A percentile compares a stretch with the other conserved stretches of the same genome.
Conservation (phyloP, 495 filamentous ascomycete species). For the Aspergillus nanangensis region DNA sequence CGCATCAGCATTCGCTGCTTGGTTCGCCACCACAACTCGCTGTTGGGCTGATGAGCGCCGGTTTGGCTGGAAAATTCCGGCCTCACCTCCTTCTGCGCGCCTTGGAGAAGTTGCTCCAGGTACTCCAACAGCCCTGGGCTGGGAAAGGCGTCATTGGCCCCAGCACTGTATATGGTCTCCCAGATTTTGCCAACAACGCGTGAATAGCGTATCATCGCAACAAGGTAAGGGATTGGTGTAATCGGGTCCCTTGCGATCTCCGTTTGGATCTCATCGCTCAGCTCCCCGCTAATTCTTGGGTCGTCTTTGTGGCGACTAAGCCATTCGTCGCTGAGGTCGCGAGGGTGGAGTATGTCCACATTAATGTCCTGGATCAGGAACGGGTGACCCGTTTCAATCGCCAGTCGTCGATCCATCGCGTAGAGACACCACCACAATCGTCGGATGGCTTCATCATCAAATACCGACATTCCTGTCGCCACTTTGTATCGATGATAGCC, state of each 20-base stretch:
- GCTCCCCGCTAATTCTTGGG: background rate
- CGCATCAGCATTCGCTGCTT: conserved; percentile 24
- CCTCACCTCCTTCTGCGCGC: conserved; percentile 16
- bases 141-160: conserved; percentile 9
- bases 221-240: conserved; percentile 14
- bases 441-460: conserved; percentile 16
- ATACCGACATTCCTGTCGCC: conserved; percentile 9
- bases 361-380: conserved; percentile 24
- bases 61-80: conserved; percentile 13
- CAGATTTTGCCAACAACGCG: conserved; percentile 22
- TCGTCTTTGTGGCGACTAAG: conserved; percentile 7
- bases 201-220: conserved; percentile 22
- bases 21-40: conserved; percentile 18
- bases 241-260: background rate
- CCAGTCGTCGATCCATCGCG: conserved; percentile 19
- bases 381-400: conserved; percentile 24
- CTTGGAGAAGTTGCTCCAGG: conserved; percentile 13
- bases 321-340: conserved; percentile 15
- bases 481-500: conserved; percentile 19
- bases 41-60: background rate
- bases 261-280: background rate
- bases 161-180: conserved; percentile 22
- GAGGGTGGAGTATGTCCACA: conserved; percentile 20
- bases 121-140: conserved; percentile 12
- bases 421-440: conserved; percentile 27